Evolutionary conservation across 148 eudicot genomes (phyloP).

Genomic region (Selenicereus undatus): DNA sequence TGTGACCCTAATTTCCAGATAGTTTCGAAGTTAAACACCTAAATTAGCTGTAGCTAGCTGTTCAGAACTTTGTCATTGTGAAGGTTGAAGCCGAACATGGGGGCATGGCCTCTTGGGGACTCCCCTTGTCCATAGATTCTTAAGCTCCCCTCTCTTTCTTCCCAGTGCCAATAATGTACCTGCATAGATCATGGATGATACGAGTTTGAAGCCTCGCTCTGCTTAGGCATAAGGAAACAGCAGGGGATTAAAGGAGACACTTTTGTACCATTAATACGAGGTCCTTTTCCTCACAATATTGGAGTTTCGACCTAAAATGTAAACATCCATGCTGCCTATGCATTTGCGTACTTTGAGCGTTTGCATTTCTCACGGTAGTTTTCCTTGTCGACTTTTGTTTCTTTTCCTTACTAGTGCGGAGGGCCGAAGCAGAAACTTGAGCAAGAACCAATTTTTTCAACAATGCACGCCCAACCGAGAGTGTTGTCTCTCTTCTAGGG

Average conservation of each 20-base stretch:
- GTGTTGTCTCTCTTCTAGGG: too few species aligned
- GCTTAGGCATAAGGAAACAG: neutral
- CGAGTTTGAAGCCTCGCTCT: neutral
- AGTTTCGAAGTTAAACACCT: constrained; percentile 23
- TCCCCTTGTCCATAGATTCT: constrained; percentile 75
- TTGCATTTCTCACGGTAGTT: too few species aligned
- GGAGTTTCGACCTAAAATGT: too few species aligned
- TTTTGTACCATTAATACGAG: too few species aligned
- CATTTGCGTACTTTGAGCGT: too few species aligned
- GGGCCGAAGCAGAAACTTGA: too few species aligned
- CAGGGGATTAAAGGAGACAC: neutral
- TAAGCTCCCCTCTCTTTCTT: constrained; percentile 62
- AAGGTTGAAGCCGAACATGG: constrained; percentile 52
- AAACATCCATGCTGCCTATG: too few species aligned
- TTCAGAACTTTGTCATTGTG: constrained; percentile 20
- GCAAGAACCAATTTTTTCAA: too few species aligned
- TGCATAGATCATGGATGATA: constrained; percentile 27
- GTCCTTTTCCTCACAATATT: too few species aligned
- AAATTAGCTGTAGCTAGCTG: neutral
- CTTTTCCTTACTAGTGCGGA: too few species aligned
- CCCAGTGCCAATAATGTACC: constrained; percentile 81
- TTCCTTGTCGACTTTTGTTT: too few species aligned
- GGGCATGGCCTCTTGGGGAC: constrained; percentile 81
- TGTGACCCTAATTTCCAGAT: constrained; percentile 9
- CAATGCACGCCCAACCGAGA: too few species aligned